phyloP scores from a whole-genome alignment of 73 alveolate species.

The Blepharisma japonicum region DNA sequence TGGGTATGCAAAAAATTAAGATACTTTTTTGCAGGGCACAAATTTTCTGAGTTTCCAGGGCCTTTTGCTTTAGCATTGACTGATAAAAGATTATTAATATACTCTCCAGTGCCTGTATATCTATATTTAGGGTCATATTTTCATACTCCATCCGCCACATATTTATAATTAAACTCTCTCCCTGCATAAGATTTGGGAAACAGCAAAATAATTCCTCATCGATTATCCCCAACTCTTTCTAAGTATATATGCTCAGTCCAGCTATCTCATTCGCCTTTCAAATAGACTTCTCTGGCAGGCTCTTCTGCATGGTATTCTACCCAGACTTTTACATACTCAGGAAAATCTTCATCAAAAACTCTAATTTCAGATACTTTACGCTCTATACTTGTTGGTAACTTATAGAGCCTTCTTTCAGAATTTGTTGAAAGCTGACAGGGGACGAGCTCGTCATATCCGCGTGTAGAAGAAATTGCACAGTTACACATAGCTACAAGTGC shows the following conservation, averaged over 20 bases:
- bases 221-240: not conserved
- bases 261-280: constrained; percentile 26
- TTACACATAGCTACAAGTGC: constrained; percentile 29
- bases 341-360: too few relatives aligned
- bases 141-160: not conserved
- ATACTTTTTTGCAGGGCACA: not conserved
- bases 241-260: not conserved
- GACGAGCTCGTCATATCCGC: constrained; percentile 40
- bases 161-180: constrained; percentile 2
- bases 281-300: not conserved
- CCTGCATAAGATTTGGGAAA: not conserved
- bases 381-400: too few relatives aligned
- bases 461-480: constrained; percentile 32
- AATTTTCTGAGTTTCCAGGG: not conserved
- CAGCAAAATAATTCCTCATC: not conserved
- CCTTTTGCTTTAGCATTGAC: not conserved
- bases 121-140: not conserved
- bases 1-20: not conserved
- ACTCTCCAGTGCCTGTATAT: not conserved
- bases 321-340: too few relatives aligned
- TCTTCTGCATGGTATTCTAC: too few relatives aligned
- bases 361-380: too few relatives aligned
- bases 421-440: constrained; percentile 30
- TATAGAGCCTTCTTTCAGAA: constrained; percentile 33
- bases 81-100: not conserved